phyloP scores from a whole-genome alignment of 176 grass and related monocot species.

The Oryza rufipogon region DNA sequence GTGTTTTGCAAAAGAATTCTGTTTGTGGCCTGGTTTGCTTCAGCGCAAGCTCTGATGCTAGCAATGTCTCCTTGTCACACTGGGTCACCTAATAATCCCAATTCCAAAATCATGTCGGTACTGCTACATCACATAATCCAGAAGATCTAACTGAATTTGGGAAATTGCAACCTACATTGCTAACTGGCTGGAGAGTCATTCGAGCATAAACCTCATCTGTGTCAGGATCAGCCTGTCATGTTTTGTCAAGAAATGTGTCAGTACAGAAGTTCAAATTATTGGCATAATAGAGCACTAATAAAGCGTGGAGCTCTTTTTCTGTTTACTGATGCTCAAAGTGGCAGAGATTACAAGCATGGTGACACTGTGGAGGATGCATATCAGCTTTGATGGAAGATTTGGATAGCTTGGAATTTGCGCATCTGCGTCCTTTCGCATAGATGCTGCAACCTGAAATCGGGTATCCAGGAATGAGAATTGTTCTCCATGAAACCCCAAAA shows the following conservation, averaged over 20 bases:
- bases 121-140: constrained; percentile 24
- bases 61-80: constrained; percentile 69
- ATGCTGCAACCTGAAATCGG: constrained; percentile 77
- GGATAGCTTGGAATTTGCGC: constrained; percentile 75
- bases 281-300: constrained; percentile 14
- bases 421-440: constrained; percentile 71
- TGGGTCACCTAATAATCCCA: constrained; percentile 44
- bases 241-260: constrained; percentile 33
- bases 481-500: constrained; percentile 9
- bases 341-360: constrained; percentile 61
- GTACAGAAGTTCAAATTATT: neutral
- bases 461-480: constrained; percentile 36
- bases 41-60: constrained; percentile 59
- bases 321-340: constrained; percentile 21
- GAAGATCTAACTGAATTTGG: constrained; percentile 34
- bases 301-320: constrained; percentile 9
- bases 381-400: constrained; percentile 76
- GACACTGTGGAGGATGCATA: constrained; percentile 73
- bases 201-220: constrained; percentile 86
- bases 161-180: constrained; percentile 59
- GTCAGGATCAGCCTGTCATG: constrained; percentile 68
- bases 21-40: constrained; percentile 59
- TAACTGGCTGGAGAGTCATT: constrained; percentile 79
- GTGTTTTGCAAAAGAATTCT: constrained; percentile 87
- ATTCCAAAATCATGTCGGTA: constrained; percentile 33